Percentiles rank a stretch among this genome's conserved stretches.
Evolutionary conservation across 1,139 yeast species (phyloP).

Genomic region (Geotrichum klebahnii): DNA sequence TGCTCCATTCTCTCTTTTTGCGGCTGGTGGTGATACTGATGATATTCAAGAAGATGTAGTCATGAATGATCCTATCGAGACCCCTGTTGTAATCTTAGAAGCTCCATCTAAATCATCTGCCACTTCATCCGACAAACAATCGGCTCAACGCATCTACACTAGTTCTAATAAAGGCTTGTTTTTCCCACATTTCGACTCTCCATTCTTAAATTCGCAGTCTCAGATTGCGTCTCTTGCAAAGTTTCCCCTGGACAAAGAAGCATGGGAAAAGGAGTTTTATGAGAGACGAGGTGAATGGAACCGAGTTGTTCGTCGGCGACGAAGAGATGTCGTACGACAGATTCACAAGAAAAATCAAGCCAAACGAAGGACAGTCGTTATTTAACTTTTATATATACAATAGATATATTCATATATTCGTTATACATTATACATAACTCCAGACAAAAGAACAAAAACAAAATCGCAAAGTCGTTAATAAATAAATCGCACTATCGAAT

Average conservation of each 20-base stretch:
- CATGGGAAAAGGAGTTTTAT: slow-evolving; percentile 79
- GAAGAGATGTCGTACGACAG: slow-evolving; percentile 66
- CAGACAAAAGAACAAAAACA: not conserved
- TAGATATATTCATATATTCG: not conserved
- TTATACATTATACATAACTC: not conserved
- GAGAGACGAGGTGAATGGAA: slow-evolving; percentile 76
- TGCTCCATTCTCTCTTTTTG: slow-evolving; percentile 30
- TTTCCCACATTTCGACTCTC: slow-evolving; percentile 79
- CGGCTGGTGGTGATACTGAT: slow-evolving; percentile 29
- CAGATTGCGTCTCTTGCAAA: slow-evolving; percentile 57
- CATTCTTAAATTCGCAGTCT: slow-evolving; percentile 78
- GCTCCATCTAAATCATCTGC: slow-evolving; percentile 25
- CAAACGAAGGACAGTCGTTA: slow-evolving; percentile 17
- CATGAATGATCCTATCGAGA: slow-evolving; percentile 20
- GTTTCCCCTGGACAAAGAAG: slow-evolving; percentile 40
- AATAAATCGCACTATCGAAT: slow-evolving; percentile 11
- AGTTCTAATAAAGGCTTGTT: slow-evolving; percentile 54
- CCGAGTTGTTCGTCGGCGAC: slow-evolving; percentile 67
- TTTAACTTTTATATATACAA: slow-evolving; percentile 1
- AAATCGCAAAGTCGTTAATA: not conserved
- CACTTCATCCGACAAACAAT: not conserved
- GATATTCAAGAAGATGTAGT: slow-evolving; percentile 19
- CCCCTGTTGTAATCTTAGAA: slow-evolving; percentile 33
- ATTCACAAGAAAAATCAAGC: slow-evolving; percentile 43
- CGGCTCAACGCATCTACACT: slow-evolving; percentile 17